Evolutionary conservation across 192 early-diverging fungal species (phyloP), one percentile per base, ranked within the genome.

Genomic region (Podila epicladia): DNA sequence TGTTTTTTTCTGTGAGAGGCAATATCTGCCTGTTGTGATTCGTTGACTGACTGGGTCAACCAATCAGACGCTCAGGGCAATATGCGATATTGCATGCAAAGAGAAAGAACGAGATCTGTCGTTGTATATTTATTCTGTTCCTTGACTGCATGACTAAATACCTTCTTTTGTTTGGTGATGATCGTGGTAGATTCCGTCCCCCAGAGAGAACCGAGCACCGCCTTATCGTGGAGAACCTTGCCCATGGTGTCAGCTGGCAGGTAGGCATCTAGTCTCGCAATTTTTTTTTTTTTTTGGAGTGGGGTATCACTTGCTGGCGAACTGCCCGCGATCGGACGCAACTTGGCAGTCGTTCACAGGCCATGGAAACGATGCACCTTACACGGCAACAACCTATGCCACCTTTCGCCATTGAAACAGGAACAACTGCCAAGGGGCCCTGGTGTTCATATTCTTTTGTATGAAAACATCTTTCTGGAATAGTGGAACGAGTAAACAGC

Each of bases 171-270:
- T 22, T 13, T 62, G 37, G 37, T 72, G 64, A 53, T 5, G 59
- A 37, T 53, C 28, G 6, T 45, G 62, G 51, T 58, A 73, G 84
- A 65, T 85, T 85, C 72, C 79, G 79, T 45, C 84, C 84, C 48
- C 84, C 84, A 68, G 79, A 85, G 74, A 77, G 84, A 75, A 87
- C 88, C 45, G 89, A 93, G 67, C 89, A 91, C 74, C 89, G 94
- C 35, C 80, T 96, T 62, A 86, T 94, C 64, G 90, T 96, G 26
- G 94, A 96, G 69, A 93, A 94, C 73, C 80, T 96, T 71, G 91
- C 95, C 64, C 89, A 91, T 64, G 87, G 92, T 33, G 90, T 91
- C 66, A 93, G 89, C 85, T 96, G 95, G 95, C 95, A 96, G 90
- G 92, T 91, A 90, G 73, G 83, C 83, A 85, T 71, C 70, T 67